These are phyloP conservation scores for Cinnamomum micranthum DNA, from an alignment of 164 flowering plant genomes.

Conservation along the genomic window DNA sequence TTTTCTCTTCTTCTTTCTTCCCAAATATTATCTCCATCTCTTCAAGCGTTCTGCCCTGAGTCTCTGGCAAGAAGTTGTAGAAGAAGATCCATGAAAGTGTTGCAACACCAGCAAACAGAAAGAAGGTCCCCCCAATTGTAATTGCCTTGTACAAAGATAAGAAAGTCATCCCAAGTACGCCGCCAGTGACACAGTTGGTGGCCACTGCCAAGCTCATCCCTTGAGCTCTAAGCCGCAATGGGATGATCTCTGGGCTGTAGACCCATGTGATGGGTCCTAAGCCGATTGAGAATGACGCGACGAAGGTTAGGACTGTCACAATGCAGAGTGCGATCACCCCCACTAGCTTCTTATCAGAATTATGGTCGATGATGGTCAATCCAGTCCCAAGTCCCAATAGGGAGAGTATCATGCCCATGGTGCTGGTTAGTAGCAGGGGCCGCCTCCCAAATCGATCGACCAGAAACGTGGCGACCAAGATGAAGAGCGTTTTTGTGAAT, in stretches of 20 bases:
- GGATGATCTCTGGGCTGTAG: constrained; percentile 62
- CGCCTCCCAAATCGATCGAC: constrained; percentile 58
- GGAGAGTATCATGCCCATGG: constrained; percentile 53
- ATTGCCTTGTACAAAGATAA: constrained; percentile 43
- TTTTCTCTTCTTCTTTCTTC: neutral
- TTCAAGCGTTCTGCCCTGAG: constrained; percentile 54
- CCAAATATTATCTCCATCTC: constrained; percentile 46
- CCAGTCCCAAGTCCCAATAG: constrained; percentile 32
- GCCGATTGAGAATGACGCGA: constrained; percentile 57
- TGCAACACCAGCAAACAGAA: constrained; percentile 40
- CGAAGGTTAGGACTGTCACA: constrained; percentile 30
- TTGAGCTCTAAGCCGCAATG: constrained; percentile 53
- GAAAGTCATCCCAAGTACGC: constrained; percentile 48
- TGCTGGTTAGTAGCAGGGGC: constrained; percentile 53
- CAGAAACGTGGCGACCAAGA: constrained; percentile 51
- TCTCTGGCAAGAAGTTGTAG: constrained; percentile 49
- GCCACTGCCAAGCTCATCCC: constrained; percentile 52
- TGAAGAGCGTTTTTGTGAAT: constrained; percentile 45
- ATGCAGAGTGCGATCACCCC: constrained; percentile 53
- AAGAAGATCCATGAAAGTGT: constrained; percentile 44
- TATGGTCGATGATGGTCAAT: constrained; percentile 40
- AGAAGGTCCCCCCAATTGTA: constrained; percentile 50
- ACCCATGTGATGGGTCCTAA: constrained; percentile 79
- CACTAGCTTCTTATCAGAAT: constrained; percentile 19
- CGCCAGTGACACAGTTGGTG: constrained; percentile 44